Evolutionary conservation across 78 protist species (phyloP), one percentile per base, ranked within the genome.

Genomic region (Dictyostelium capitatum): DNA sequence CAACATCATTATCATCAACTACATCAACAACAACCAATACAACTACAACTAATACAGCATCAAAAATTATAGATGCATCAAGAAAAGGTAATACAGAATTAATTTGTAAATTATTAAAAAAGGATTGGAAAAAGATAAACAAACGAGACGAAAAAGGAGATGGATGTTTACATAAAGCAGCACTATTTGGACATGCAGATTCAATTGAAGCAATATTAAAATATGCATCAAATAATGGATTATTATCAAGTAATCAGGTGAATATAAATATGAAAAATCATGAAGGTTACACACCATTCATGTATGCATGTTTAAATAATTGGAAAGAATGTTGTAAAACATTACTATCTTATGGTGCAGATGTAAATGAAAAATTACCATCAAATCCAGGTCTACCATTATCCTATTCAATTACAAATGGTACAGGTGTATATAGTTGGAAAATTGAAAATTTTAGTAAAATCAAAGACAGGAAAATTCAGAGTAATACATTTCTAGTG

Each of bases 121-220:
- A 85, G 32, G 83, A 85, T 64, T 59, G 69, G 51, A 85, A 77
- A 59, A 85, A 85, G 78, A 25, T 77, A 10, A 57, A 77, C 51
- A 85, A 85, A 62, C 20, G 81, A 19, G 92, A 85, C 77, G 92
- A 85, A 1, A 56, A 50, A 15, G 92, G 92, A 10, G 92, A 85
- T 30, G 65, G 83, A 9, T 85, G 92, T 75, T 50, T 85, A 75
- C 92, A 85, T n/a, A 85, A 85, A 6, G 92, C 92, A 53, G 82
- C 92, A 57, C 9, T 57, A 10, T 85, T 85, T 77, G 92, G 92
- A 12, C 83, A 74, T 41, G 12, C 79, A 10, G 92, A 85, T 28
- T 74, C 73, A 15, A 57, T 85, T 7, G 92, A 85, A 11, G 51
- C 51, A 10, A 85, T 85, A 25, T 30, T 85, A 30, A 85, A 64